A percentile compares a stretch with the other conserved stretches of the same genome.
These are phyloP conservation scores for Cenchrus americanus DNA, from an alignment of 176 grass and related monocot species.

Conservation along the genomic window DNA sequence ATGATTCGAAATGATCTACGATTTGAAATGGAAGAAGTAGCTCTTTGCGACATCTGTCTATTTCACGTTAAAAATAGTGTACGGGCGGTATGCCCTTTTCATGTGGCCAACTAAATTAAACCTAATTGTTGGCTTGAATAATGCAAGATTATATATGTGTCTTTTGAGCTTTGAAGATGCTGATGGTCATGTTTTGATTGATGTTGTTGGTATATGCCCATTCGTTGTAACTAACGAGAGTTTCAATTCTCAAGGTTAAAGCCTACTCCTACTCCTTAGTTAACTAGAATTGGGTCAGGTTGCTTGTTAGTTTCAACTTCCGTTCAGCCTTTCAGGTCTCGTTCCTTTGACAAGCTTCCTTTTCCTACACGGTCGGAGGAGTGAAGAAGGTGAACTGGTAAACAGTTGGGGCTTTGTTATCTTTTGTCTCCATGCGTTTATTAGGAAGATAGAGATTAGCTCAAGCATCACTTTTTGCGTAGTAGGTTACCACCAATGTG, in stretches of 20 bases:
- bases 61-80: slow-evolving; percentile 15
- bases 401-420: not conserved
- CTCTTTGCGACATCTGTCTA: not conserved
- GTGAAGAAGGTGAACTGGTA: not conserved
- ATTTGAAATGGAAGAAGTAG: not conserved
- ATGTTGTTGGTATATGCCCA: not conserved
- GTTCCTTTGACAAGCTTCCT: slow-evolving; percentile 17
- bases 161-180: not conserved
- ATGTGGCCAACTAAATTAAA: slow-evolving; percentile 30
- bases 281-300: slow-evolving; percentile 27
- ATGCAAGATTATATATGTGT: not conserved
- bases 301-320: slow-evolving; percentile 9
- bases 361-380: not conserved
- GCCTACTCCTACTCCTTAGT: not conserved
- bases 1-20: too few relatives aligned
- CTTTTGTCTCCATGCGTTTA: not conserved
- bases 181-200: not conserved
- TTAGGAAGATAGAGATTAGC: not conserved
- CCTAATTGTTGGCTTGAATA: slow-evolving; percentile 21
- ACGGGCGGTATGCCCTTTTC: slow-evolving; percentile 24
- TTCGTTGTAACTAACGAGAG: slow-evolving; percentile 40
- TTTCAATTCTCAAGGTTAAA: slow-evolving; percentile 26
- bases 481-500: not conserved
- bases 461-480: not conserved
- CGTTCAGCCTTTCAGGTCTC: slow-evolving; percentile 14